Evolutionary conservation across 129 eudicot species (phyloP).

Genomic region (Solidago caesia): DNA sequence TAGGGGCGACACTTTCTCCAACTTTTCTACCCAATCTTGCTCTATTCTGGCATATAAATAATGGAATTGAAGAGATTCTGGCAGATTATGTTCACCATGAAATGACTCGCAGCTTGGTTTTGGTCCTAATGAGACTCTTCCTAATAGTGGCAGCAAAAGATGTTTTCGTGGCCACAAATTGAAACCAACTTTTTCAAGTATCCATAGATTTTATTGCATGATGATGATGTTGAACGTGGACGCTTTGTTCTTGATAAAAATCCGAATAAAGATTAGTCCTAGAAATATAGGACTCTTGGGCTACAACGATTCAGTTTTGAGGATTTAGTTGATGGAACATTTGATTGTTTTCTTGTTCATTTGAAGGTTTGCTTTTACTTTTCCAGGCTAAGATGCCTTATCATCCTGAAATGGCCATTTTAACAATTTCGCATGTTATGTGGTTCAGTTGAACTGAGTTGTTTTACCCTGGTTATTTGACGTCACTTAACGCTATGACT

Average conservation of each 20-base stretch:
- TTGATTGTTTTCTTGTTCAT: constrained; percentile 16
- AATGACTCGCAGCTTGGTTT: constrained; percentile 48
- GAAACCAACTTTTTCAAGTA: background rate
- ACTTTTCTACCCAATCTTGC: constrained; percentile 39
- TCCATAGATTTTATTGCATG: constrained; percentile 15
- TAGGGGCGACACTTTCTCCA: constrained; percentile 25
- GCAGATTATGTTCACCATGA: constrained; percentile 58
- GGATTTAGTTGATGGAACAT: constrained; percentile 23
- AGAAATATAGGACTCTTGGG: constrained; percentile 24
- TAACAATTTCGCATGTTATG: background rate
- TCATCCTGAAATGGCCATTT: background rate
- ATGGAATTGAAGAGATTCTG: constrained; percentile 50
- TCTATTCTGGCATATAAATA: constrained; percentile 41
- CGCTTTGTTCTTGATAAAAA: background rate
- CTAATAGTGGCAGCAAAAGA: constrained; percentile 51
- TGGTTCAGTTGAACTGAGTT: background rate
- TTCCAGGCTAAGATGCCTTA: background rate
- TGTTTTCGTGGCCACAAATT: constrained; percentile 47
- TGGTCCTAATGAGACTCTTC: constrained; percentile 51
- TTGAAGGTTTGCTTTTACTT: constrained; percentile 15
- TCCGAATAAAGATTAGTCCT: constrained; percentile 34
- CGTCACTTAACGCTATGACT: no score
- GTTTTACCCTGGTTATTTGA: no score
- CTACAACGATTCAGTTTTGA: constrained; percentile 31
- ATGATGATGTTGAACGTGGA: background rate